Evolutionary conservation across 352 stramenopile genomes (phyloP).

Genomic region (Thraustotheca clavata): DNA sequence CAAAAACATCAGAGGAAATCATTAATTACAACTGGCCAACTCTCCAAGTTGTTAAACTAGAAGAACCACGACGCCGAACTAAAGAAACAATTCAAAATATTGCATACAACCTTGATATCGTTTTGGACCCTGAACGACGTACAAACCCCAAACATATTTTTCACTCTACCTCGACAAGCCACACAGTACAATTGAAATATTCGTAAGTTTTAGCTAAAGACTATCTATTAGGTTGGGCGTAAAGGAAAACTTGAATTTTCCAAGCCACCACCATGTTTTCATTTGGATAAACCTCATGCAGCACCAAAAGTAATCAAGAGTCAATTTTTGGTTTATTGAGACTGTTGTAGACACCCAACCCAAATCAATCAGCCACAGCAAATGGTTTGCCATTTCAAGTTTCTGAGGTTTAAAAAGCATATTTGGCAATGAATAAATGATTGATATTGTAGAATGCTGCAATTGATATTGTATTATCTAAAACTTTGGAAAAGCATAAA

Average conservation of each 20-base stretch:
- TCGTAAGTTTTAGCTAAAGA: background rate
- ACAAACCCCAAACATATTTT: slow-evolving; percentile 15
- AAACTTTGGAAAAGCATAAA: background rate
- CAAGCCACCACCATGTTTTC: background rate
- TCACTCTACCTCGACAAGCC: slow-evolving; percentile 5
- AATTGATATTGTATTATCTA: background rate
- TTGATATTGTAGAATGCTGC: background rate
- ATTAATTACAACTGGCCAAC: slow-evolving; percentile 15
- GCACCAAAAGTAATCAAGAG: background rate
- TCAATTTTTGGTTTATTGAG: background rate
- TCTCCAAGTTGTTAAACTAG: background rate
- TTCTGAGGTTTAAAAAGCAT: background rate
- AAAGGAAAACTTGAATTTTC: slow-evolving; percentile 15
- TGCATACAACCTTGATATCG: slow-evolving; percentile 12
- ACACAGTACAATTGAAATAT: background rate
- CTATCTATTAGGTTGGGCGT: background rate
- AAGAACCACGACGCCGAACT: background rate
- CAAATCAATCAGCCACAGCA: background rate
- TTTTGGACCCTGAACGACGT: background rate
- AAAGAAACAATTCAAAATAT: background rate
- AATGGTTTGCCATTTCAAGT: slow-evolving; percentile 8
- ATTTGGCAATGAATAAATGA: background rate
- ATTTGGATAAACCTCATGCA: background rate
- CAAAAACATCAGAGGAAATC: background rate
- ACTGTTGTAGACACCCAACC: background rate